phyloP scores from a whole-genome alignment of 805 yeast genomes.

The Wickerhamomyces chambardii region DNA sequence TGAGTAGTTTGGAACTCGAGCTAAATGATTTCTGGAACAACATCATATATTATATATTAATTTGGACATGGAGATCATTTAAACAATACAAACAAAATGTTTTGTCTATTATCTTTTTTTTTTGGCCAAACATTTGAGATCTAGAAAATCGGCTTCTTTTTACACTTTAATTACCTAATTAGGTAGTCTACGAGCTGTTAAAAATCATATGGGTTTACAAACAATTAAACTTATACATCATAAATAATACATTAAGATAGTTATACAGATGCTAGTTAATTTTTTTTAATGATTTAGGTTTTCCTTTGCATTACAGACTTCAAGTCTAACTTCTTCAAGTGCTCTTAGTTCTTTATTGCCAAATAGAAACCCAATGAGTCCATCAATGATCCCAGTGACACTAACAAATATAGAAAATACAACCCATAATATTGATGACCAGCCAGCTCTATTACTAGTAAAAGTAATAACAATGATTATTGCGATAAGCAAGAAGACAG shows the following conservation, averaged over 20 bases:
- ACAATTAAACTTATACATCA: too few relatives aligned
- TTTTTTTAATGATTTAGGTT: background rate
- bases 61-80: too few relatives aligned
- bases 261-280: too few relatives aligned
- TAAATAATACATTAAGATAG: too few relatives aligned
- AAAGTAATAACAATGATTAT: constrained; percentile 49
- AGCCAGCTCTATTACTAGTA: constrained; percentile 42
- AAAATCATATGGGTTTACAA: too few relatives aligned
- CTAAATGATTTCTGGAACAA: background rate
- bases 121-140: background rate
- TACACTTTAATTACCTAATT: background rate
- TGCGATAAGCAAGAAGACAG: constrained; percentile 43
- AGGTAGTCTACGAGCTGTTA: background rate
- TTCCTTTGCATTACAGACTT: constrained; percentile 38
- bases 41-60: too few relatives aligned
- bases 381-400: constrained; percentile 64
- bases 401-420: constrained; percentile 45
- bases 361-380: constrained; percentile 69
- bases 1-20: background rate
- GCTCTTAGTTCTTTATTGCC: constrained; percentile 79
- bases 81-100: too few relatives aligned
- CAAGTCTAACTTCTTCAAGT: constrained; percentile 62
- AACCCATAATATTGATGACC: constrained; percentile 62
- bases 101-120: too few relatives aligned
- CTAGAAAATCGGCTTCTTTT: too few relatives aligned